Percentiles rank a stretch among this genome's conserved stretches.
These are phyloP conservation scores for Bipolaris sorokiniana DNA, from an alignment of 2,329 filamentous ascomycete species.

Conservation along the genomic window DNA sequence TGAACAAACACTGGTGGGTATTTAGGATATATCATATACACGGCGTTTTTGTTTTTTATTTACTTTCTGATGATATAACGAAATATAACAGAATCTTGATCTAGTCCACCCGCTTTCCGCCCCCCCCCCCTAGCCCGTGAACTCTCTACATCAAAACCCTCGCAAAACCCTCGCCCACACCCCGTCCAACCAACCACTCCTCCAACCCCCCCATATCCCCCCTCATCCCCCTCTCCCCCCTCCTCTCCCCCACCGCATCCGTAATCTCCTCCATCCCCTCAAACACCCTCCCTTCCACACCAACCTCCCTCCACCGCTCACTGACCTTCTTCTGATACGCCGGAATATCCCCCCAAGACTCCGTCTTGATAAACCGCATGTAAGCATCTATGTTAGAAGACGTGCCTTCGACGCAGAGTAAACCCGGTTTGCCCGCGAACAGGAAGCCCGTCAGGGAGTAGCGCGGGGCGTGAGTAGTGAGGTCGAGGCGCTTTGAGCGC, in stretches of 20 bases:
- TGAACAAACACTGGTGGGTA: too few relatives aligned
- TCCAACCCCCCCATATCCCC: conserved; percentile 62
- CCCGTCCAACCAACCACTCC: conserved; percentile 54
- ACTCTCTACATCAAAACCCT: conserved; percentile 40
- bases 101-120: too few relatives aligned
- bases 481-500: conserved; percentile 63
- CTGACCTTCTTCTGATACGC: conserved; percentile 68
- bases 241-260: conserved; percentile 56
- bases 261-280: conserved; percentile 65
- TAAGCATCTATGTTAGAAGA: conserved; percentile 61
- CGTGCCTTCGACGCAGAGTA: conserved; percentile 59
- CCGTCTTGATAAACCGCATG: conserved; percentile 68
- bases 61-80: too few relatives aligned
- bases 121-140: too few relatives aligned
- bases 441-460: conserved; percentile 65
- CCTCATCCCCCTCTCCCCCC: conserved; percentile 58
- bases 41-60: neutral
- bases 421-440: conserved; percentile 65
- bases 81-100: too few relatives aligned
- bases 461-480: conserved; percentile 60
- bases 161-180: conserved; percentile 35
- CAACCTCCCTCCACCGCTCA: conserved; percentile 58
- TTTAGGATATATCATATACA: neutral
- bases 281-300: conserved; percentile 53
- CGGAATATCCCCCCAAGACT: conserved; percentile 68